A percentile compares a stretch with the other conserved stretches of the same genome.
These are phyloP conservation scores for Exophiala sp. DNA, from an alignment of 2,329 filamentous ascomycete genomes.

Conservation along the genomic window DNA sequence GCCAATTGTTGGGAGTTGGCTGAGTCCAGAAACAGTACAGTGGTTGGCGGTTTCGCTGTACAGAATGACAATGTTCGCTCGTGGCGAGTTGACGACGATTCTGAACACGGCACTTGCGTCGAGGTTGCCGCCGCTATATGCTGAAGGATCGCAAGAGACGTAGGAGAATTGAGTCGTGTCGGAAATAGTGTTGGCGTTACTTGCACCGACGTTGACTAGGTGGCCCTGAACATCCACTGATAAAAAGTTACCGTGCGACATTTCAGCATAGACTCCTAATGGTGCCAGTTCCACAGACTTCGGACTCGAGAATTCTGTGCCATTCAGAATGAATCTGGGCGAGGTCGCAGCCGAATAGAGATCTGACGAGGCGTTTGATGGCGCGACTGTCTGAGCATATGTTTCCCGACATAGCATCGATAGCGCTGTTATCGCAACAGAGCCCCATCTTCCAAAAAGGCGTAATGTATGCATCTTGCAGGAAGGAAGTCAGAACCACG, in stretches of 20 bases:
- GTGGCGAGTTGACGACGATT: slow-evolving; percentile 32
- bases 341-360: slow-evolving; percentile 20
- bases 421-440: slow-evolving; percentile 8
- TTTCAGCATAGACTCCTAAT: slow-evolving; percentile 21
- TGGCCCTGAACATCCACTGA: slow-evolving; percentile 17
- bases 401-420: slow-evolving; percentile 7
- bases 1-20: slow-evolving; percentile 29
- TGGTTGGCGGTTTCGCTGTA: slow-evolving; percentile 39
- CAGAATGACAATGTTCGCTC: slow-evolving; percentile 36
- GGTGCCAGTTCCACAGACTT: slow-evolving; percentile 20
- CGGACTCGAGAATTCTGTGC: slow-evolving; percentile 19
- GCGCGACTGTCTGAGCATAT: slow-evolving; percentile 21
- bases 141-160: slow-evolving; percentile 40
- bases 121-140: slow-evolving; percentile 40
- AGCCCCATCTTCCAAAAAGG: slow-evolving; percentile 3
- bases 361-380: slow-evolving; percentile 24
- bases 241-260: slow-evolving; percentile 21
- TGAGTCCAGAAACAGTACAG: slow-evolving; percentile 35
- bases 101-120: slow-evolving; percentile 35
- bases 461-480: slow-evolving; percentile 4
- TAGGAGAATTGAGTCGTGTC: slow-evolving; percentile 33
- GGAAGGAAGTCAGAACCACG: not conserved
- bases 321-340: slow-evolving; percentile 27
- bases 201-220: slow-evolving; percentile 22
- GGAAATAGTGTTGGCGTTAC: slow-evolving; percentile 24